Base-by-base conservation (phyloP, 2,329 filamentous ascomycete genomes). In the Diaporthe aspalathi region DNA sequence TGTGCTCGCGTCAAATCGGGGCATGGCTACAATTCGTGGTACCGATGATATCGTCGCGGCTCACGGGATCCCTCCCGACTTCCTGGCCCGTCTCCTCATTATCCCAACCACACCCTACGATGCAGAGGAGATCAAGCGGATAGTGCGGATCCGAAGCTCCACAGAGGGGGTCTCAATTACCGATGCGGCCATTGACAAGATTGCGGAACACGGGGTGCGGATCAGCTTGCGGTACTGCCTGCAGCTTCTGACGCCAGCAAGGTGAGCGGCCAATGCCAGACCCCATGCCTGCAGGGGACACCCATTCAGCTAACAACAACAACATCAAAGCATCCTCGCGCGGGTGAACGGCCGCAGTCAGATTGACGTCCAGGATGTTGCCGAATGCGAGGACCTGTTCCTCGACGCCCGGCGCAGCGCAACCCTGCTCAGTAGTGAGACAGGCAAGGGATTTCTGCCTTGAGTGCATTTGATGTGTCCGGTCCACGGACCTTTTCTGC, bases 1-100 rank as follows among this genome's bases (percentile, higher is more conserved):
- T 73, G 96, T 99, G 76, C 91, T 99, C 73, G 96, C 96, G 72
- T 98, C 96, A 52, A 99, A 99, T 85, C 92, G 96, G 78, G 96
- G 96, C 81, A 92, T 95, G 86, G 95, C 94, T 75, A 93, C 94
- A 75, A 96, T 99, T 79, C 93, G 94, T 77, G 95, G 95, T 79
- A 95, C 93, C 70, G 89, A 92, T 76, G 90, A 93, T 81, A 88
- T 96, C 79, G 87, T 93, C 76, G 94, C 94, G 70, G 94, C 96
- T 5, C 96, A 99, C 83, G 96, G 96, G 79, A 92, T 99, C 76
- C 96, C 96, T 20, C 90, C 95, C 12, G 96, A 99, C 82, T 94
- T 99, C 76, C 89, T 99, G 69, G 93, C 94, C 68, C 94, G 96
- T 72, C 90, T 99, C 69, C 93, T 99, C 79, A 98, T 99, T 83